phyloP scores from a whole-genome alignment of 164 flowering plant species.

The Cinnamomum chago region DNA sequence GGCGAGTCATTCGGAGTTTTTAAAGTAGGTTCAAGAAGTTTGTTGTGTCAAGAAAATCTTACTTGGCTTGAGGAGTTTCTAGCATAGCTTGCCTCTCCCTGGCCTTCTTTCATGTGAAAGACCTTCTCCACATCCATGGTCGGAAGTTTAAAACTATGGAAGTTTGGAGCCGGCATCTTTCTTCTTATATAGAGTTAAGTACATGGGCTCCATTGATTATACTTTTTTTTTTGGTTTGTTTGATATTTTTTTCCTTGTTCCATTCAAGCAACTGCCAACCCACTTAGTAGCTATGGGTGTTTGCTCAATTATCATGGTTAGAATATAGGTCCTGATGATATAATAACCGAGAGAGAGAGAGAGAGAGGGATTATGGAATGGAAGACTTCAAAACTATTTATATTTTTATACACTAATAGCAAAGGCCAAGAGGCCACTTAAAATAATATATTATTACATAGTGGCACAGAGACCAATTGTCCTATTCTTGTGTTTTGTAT shows the following conservation, averaged over 20 bases:
- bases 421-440: too few relatives aligned
- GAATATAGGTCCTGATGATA: too few relatives aligned
- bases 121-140: constrained; percentile 65
- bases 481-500: too few relatives aligned
- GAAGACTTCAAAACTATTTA: too few relatives aligned
- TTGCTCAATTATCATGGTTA: too few relatives aligned
- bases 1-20: too few relatives aligned
- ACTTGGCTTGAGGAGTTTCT: constrained; percentile 74
- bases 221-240: background rate
- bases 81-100: constrained; percentile 71
- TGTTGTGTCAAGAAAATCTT: constrained; percentile 1
- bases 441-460: too few relatives aligned
- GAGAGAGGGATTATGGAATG: too few relatives aligned
- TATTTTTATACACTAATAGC: too few relatives aligned
- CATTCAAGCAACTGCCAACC: background rate
- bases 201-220: background rate
- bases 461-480: too few relatives aligned
- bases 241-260: background rate
- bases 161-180: background rate
- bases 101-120: constrained; percentile 82
- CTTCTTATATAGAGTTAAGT: background rate
- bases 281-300: too few relatives aligned
- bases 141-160: background rate
- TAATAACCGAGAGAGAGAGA: too few relatives aligned
- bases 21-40: background rate